Percentiles rank a stretch among this genome's conserved stretches.
Conservation (phyloP, 371 early-diverging fungal species). For the Basidiobolus heterosporus region DNA sequence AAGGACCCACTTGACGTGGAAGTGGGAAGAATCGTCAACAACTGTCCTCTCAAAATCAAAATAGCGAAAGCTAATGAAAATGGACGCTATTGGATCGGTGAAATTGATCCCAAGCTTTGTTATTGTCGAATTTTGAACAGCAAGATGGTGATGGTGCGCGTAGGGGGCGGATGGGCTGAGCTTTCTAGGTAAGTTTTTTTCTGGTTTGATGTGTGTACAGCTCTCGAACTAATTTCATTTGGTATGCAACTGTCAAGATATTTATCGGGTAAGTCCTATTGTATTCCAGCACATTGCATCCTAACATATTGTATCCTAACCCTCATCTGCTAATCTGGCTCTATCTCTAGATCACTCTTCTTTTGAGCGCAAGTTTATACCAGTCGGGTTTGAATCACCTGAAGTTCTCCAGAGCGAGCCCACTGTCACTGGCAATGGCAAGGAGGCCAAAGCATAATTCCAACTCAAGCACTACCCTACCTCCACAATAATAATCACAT, state of each 20-base stretch:
- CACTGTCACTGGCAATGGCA: too few species aligned
- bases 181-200: constrained; percentile 27
- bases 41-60: constrained; percentile 13
- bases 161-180: constrained; percentile 63
- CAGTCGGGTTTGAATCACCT: too few species aligned
- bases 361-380: too few species aligned
- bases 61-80: constrained; percentile 21
- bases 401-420: too few species aligned
- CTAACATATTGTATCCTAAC: too few species aligned
- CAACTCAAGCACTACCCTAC: too few species aligned
- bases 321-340: too few species aligned
- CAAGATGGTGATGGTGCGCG: constrained; percentile 58
- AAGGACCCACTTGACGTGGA: constrained; percentile 48
- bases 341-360: too few species aligned
- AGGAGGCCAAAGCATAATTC: too few species aligned
- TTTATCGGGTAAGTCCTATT: not conserved
- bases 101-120: constrained; percentile 45
- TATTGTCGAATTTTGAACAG: constrained; percentile 50
- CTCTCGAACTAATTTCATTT: not conserved
- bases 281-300: too few species aligned
- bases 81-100: constrained; percentile 56
- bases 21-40: constrained; percentile 50
- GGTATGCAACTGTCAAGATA: not conserved
- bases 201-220: not conserved
- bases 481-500: too few species aligned